These are phyloP conservation scores for Trametes elegans DNA, from an alignment of 768 basidiomycete species.

Conservation along the genomic window DNA sequence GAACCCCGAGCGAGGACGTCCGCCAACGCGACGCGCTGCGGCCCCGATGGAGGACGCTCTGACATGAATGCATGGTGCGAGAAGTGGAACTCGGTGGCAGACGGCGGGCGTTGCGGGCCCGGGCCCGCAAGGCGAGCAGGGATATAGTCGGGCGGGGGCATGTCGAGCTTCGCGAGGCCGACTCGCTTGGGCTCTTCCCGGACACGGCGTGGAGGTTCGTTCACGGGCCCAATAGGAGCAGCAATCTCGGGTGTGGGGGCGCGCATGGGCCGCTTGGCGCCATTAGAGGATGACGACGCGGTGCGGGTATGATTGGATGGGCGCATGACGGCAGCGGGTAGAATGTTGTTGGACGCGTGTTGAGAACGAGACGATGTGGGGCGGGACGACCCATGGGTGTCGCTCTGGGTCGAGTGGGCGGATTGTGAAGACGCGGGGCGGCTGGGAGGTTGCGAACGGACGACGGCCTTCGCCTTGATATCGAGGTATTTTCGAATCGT, in stretches of 20 bases:
- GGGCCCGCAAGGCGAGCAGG: slow-evolving; percentile 10
- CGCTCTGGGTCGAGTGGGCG: slow-evolving; percentile 13
- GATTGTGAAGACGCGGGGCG: slow-evolving; percentile 29
- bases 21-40: slow-evolving; percentile 5
- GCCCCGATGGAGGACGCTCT: slow-evolving; percentile 1
- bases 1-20: not conserved
- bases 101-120: slow-evolving; percentile 12
- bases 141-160: slow-evolving; percentile 23
- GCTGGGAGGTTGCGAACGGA: slow-evolving; percentile 26
- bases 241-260: slow-evolving; percentile 5
- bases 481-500: slow-evolving; percentile 76
- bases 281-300: slow-evolving; percentile 7
- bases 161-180: slow-evolving; percentile 13
- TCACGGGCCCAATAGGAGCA: not conserved
- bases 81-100: slow-evolving; percentile 12
- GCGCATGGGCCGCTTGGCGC: not conserved
- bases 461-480: slow-evolving; percentile 31
- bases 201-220: slow-evolving; percentile 4
- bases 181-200: slow-evolving; percentile 11
- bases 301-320: slow-evolving; percentile 11
- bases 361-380: slow-evolving; percentile 2
- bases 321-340: not conserved
- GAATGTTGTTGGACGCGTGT: not conserved
- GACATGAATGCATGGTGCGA: not conserved
- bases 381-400: not conserved